Conservation (phyloP, 495 filamentous ascomycete genomes). For the Talaromyces wortmannii region DNA sequence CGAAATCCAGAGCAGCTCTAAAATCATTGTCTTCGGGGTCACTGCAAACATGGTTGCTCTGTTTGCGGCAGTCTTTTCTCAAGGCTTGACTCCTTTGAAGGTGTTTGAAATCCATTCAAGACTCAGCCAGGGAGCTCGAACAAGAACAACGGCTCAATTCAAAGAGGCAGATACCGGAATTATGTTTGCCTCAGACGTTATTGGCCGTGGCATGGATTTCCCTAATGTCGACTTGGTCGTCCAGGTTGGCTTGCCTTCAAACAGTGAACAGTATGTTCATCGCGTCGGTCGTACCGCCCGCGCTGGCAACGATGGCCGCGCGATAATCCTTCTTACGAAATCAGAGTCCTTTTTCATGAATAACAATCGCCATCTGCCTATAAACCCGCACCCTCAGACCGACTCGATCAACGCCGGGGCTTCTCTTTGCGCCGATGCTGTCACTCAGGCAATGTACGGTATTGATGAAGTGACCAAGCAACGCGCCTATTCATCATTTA, state of each 20-base stretch:
- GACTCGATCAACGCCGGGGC: conserved; percentile 25
- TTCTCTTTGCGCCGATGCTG: conserved; percentile 9
- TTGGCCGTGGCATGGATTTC: conserved; percentile 84
- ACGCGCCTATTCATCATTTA: conserved; percentile 50
- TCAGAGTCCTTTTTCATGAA: conserved; percentile 54
- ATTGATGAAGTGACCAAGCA: conserved; percentile 42
- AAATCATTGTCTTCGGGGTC: conserved; percentile 63
- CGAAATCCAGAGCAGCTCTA: conserved; percentile 42
- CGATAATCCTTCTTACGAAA: conserved; percentile 55
- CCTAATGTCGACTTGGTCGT: conserved; percentile 72
- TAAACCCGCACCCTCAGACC: conserved; percentile 42
- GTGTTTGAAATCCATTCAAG: conserved; percentile 56
- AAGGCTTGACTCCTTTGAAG: conserved; percentile 30
- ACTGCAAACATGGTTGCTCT: conserved; percentile 58
- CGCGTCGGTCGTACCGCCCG: conserved; percentile 87
- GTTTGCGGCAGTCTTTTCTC: conserved; percentile 39
- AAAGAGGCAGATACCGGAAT: conserved; percentile 49
- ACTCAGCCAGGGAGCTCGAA: conserved; percentile 50
- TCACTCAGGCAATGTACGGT: conserved; percentile 25
- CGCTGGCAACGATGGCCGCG: conserved; percentile 68
- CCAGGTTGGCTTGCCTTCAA: conserved; percentile 87
- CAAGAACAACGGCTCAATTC: conserved; percentile 52
- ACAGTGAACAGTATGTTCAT: conserved; percentile 78
- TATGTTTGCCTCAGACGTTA: conserved; percentile 84
- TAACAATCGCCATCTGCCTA: conserved; percentile 45